Evolutionary conservation across 1,284 basidiomycete species (phyloP).

Genomic region (Clitocybe nebularis): DNA sequence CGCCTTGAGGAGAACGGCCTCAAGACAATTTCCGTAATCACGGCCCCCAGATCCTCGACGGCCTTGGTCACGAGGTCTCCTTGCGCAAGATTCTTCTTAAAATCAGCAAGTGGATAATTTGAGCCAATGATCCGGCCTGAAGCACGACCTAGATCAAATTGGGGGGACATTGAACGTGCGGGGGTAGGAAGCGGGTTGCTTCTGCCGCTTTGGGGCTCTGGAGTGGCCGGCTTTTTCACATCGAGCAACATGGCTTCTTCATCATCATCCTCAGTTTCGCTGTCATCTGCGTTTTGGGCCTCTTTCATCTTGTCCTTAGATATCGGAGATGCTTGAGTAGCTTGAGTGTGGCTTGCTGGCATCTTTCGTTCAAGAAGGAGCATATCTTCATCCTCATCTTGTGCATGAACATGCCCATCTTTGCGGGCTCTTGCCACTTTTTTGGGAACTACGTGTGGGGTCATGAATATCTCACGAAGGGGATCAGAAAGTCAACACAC

Average conservation of each 20-base stretch:
- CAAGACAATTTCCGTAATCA: conserved; percentile 67
- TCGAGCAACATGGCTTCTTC: conserved; percentile 26
- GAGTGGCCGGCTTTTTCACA: conserved; percentile 19
- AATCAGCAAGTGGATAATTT: conserved; percentile 72
- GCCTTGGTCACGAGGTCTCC: conserved; percentile 82
- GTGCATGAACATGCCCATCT: conserved; percentile 55
- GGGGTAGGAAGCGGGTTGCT: conserved; percentile 41
- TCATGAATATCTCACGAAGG: neutral
- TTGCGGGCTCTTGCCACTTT: conserved; percentile 46
- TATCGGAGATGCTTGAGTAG: conserved; percentile 8
- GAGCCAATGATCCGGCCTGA: conserved; percentile 69
- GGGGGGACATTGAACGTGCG: conserved; percentile 45
- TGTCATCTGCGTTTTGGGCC: conserved; percentile 27
- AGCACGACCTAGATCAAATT: conserved; percentile 51
- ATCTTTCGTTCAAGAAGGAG: conserved; percentile 54
- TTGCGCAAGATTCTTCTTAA: conserved; percentile 60
- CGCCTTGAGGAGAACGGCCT: conserved; percentile 68
- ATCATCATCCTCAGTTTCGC: conserved; percentile 44
- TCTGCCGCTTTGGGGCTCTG: conserved; percentile 19
- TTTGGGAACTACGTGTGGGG: conserved; percentile 52
- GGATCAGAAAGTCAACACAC: conserved; percentile 30
- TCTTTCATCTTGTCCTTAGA: conserved; percentile 24
- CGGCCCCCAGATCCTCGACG: conserved; percentile 69
- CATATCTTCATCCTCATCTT: conserved; percentile 53
- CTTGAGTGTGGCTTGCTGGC: conserved; percentile 24